Evolutionary conservation across 805 yeast genomes (phyloP).

Genomic region (Yamadazyma akitaensis): DNA sequence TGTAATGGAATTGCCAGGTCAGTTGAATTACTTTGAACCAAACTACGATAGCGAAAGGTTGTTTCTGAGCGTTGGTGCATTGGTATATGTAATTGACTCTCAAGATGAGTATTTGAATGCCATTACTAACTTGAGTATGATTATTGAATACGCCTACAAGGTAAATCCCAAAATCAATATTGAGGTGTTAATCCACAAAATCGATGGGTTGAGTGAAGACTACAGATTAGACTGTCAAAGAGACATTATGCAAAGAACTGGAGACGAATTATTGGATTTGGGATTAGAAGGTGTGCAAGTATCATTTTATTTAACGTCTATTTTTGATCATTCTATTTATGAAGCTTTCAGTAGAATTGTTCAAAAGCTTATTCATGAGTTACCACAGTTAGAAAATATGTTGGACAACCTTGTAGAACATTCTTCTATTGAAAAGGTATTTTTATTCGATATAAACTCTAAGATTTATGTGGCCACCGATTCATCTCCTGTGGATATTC

Average conservation of each 20-base stretch:
- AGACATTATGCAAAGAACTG: conserved; percentile 93
- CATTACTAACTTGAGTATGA: conserved; percentile 80
- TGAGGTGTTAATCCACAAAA: conserved; percentile 92
- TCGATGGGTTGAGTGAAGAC: conserved; percentile 93
- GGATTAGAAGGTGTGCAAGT: conserved; percentile 91
- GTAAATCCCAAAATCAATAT: conserved; percentile 82
- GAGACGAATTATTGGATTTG: conserved; percentile 84
- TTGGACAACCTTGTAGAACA: conserved; percentile 86
- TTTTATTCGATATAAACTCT: conserved; percentile 85
- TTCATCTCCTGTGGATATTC: conserved; percentile 91
- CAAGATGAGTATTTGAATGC: conserved; percentile 96
- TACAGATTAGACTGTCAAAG: conserved; percentile 91
- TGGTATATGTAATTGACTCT: conserved; percentile 91
- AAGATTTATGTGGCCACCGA: conserved; percentile 96
- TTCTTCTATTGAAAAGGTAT: conserved; percentile 88
- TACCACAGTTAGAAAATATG: conserved; percentile 84
- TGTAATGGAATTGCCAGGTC: conserved; percentile 95
- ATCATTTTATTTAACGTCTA: conserved; percentile 86
- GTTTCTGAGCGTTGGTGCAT: conserved; percentile 80
- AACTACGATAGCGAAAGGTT: conserved; percentile 73
- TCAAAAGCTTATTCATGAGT: conserved; percentile 84
- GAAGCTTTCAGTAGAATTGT: conserved; percentile 94
- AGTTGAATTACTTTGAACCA: conserved; percentile 83
- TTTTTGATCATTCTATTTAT: conserved; percentile 92
- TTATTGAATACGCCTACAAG: conserved; percentile 81